Conservation (phyloP, 371 early-diverging fungal genomes). For the Rhizopus delemar region DNA sequence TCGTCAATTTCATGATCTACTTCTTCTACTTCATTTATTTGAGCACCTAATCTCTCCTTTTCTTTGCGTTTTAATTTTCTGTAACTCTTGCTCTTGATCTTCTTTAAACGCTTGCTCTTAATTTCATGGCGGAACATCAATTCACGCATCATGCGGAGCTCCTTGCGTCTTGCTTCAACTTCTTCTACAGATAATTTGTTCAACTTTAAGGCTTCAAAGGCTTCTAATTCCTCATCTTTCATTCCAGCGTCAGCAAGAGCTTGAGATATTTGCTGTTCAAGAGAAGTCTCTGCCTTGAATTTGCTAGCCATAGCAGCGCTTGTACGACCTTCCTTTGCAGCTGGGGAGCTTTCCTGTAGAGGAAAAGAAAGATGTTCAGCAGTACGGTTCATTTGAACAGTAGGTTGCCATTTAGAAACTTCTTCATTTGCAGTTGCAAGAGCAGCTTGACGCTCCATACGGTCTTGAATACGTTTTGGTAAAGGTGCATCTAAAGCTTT, state of each 20-base stretch:
- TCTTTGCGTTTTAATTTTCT: constrained; percentile 82
- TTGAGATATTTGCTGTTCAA: constrained; percentile 80
- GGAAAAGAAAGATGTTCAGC: constrained; percentile 86
- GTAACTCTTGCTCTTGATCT: constrained; percentile 96
- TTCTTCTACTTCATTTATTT: constrained; percentile 55
- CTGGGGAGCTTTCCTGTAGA: constrained; percentile 30
- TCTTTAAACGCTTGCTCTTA: constrained; percentile 88
- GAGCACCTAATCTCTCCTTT: constrained; percentile 50
- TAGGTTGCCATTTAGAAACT: constrained; percentile 81
- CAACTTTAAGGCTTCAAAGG: constrained; percentile 83
- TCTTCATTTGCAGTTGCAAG: constrained; percentile 77
- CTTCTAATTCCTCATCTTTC: constrained; percentile 75
- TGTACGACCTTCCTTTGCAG: constrained; percentile 31
- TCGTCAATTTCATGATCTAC: constrained; percentile 24
- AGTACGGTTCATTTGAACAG: constrained; percentile 80
- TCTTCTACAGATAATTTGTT: constrained; percentile 81
- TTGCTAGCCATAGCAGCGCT: constrained; percentile 62
- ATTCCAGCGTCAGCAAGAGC: constrained; percentile 74
- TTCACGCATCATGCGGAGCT: constrained; percentile 89
- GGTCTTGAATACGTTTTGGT: constrained; percentile 80
- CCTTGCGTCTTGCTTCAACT: constrained; percentile 70
- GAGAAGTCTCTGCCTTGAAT: constrained; percentile 59
- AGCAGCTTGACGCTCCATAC: constrained; percentile 83
- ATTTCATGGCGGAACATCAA: constrained; percentile 91
- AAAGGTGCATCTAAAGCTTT: constrained; percentile 77